Evolutionary conservation across 108 stramenopile genomes (phyloP).

Genomic region (Skeletonema tropicum): DNA sequence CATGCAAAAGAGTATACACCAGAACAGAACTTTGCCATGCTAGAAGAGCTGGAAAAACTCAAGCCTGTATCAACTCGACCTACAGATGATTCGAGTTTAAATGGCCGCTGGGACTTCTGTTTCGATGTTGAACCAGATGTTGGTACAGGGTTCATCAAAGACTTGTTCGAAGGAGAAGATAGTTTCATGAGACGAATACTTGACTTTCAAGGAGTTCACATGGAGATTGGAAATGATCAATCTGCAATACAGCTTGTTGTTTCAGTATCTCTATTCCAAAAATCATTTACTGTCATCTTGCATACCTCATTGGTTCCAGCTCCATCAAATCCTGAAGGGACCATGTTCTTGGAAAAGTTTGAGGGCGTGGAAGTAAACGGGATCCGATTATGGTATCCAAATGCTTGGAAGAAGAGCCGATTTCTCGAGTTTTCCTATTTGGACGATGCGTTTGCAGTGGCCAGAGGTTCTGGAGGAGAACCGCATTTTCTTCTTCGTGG

Average conservation of each 20-base stretch:
- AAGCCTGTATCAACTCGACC: background rate
- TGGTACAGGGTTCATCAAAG: slow-evolving; percentile 6
- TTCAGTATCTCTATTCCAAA: background rate
- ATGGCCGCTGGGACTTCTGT: slow-evolving; percentile 4
- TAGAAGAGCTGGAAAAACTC: slow-evolving; percentile 1
- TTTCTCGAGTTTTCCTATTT: background rate
- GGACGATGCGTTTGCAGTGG: slow-evolving; percentile 11
- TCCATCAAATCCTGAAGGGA: background rate
- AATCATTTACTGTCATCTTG: background rate
- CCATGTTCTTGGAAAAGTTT: slow-evolving; percentile 3
- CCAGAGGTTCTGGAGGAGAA: slow-evolving; percentile 1
- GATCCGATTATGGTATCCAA: background rate
- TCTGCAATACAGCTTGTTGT: background rate
- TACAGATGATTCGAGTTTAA: slow-evolving; percentile 7
- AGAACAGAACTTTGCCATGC: slow-evolving; percentile 4
- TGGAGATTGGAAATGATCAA: slow-evolving; percentile 9
- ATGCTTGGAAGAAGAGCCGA: slow-evolving; percentile 11
- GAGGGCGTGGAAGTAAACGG: slow-evolving; percentile 3
- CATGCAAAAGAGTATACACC: background rate
- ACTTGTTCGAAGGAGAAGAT: slow-evolving; percentile 1
- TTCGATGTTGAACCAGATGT: slow-evolving; percentile 12
- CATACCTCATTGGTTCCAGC: slow-evolving; percentile 1
- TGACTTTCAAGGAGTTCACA: slow-evolving; percentile 6
- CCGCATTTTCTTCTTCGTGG: slow-evolving; percentile 9
- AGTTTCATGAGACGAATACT: background rate